Evolutionary conservation across 2,329 filamentous ascomycete species (phyloP), one percentile per base, ranked within the genome.

Genomic region (Colletotrichum acutatum): DNA sequence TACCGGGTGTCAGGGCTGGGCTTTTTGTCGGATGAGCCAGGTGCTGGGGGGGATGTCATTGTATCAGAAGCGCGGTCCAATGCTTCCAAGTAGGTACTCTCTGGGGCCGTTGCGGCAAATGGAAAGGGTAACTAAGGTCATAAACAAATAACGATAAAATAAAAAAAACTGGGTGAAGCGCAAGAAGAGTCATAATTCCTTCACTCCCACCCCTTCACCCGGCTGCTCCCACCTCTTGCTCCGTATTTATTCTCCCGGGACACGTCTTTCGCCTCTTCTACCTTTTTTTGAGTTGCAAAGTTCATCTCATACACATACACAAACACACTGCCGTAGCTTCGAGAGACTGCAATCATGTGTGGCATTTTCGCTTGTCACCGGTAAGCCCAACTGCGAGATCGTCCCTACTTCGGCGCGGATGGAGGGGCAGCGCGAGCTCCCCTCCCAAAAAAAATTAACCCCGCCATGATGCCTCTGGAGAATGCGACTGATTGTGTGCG

Each of bases 281-380:
- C 9, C 54, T 49, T 68, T 53, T 68, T 42, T 24, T 49, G 54
- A 49, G 42, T 57, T 56, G 56, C 58, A 42, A 7, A 69, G 65
- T 58, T 59, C 37, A 67, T 52, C 71, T 22, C 37, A 67, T 22
- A 60, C 68, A 74, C 56, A 56, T 66, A 22, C 16, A 52, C 34
- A 58, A 26, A 22, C 24, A 56, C 30, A 42, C 71, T 58, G 53
- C 59, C 64, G 60, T 74, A 76, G 69, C 56, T 56, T 63, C 42
- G 19, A 49, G 60, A 78, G 56, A 75, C 80, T 79, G 83, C 81
- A 88, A 93, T 83, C 79, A 98, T 98, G 95, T 98, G 95, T 92
- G 95, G 95, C 85, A 97, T 98, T 82, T 98, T 98, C 85, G 95
- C 95, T 80, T 98, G 95, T 86, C 94, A 98, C 86, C 88, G 90